Evolutionary conservation across 805 yeast species (phyloP), one percentile per base, ranked within the genome.

Genomic region (Yarrowia keelungensis): DNA sequence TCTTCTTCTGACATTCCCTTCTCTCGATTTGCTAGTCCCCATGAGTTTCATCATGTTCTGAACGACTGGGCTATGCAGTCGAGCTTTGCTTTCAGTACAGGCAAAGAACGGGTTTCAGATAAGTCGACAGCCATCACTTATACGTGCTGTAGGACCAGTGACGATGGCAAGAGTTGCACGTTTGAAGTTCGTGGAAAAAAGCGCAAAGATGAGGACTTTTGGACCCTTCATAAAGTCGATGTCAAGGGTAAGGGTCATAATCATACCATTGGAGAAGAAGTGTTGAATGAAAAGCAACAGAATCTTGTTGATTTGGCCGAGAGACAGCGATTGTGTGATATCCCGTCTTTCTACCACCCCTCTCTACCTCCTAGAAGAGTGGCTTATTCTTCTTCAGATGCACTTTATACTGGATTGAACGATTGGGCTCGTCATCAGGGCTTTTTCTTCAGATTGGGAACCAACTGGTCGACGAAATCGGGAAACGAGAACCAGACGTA

Each of bases 201-300:
- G 10, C 47, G 64, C 12, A 56, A 56, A 35, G 64, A 56, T 4
- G 64, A 56, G n/a, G 64, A 56, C 39, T 56, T 56, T n/a, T 56
- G 64, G 64, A 56, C 64, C 0, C 49, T 56, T n/a, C 47, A 56
- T 1, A 56, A 56, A 7, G 49, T 42, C 16, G 64, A 56, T 11
- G 64, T 43, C n/a, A 56, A 42, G 41, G 49, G 64, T 10, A 9
- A 26, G 10, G 64, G 64, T 0, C 64, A 56, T 19, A 56, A 32
- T 16, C 64, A 56, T 42, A 7, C 14, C 9, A 15, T 11, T 7
- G 39, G n/a, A 11, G 47, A 32, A 11, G 47, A 26, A 9, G 22
- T 14, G 10, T 46, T 54, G 22, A 5, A 46, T 14, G 3, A 8
- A 9, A 41, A 56, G 1, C 64, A 56, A 11, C 64, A 43, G 12